These are phyloP conservation scores for Dryadomyces quercus-mongolicae DNA, from an alignment of 2,329 filamentous ascomycete species.

Conservation along the genomic window DNA sequence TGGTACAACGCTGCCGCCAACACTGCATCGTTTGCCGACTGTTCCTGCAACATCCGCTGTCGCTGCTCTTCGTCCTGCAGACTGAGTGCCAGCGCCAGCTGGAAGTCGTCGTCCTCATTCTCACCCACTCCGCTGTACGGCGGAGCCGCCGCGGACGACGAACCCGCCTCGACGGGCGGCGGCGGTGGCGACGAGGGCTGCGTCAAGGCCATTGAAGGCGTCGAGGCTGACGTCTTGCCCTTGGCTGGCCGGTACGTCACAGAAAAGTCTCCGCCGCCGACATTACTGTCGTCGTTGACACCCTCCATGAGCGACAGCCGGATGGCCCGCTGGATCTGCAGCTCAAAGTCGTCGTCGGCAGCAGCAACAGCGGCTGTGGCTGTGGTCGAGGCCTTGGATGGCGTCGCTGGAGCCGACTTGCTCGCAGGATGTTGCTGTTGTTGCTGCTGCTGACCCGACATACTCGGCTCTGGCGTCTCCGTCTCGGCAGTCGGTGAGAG, in stretches of 20 bases:
- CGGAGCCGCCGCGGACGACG: neutral
- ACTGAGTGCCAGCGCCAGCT: slow-evolving; percentile 48
- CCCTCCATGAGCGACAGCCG: slow-evolving; percentile 48
- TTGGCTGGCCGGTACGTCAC: slow-evolving; percentile 20
- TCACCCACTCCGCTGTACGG: slow-evolving; percentile 9
- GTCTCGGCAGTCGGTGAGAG: slow-evolving; percentile 26
- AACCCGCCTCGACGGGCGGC: neutral
- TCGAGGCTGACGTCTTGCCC: neutral
- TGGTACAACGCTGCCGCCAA: slow-evolving; percentile 13
- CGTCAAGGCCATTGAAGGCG: slow-evolving; percentile 7
- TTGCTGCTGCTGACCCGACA: slow-evolving; percentile 20
- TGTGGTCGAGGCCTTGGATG: neutral
- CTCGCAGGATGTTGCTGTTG: neutral
- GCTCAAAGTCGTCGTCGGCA: slow-evolving; percentile 39
- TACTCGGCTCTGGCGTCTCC: slow-evolving; percentile 42
- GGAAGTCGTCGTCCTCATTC: slow-evolving; percentile 40
- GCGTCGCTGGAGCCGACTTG: neutral
- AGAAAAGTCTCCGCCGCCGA: slow-evolving; percentile 20
- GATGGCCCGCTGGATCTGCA: slow-evolving; percentile 50
- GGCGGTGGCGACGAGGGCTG: neutral
- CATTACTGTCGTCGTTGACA: slow-evolving; percentile 26
- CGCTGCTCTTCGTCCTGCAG: slow-evolving; percentile 38
- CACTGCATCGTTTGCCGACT: slow-evolving; percentile 9
- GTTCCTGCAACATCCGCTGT: slow-evolving; percentile 10
- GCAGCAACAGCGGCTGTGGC: no score